Evolutionary conservation across 352 stramenopile species (phyloP), one percentile per base, ranked within the genome.

Genomic region (Ophiocytium majus): DNA sequence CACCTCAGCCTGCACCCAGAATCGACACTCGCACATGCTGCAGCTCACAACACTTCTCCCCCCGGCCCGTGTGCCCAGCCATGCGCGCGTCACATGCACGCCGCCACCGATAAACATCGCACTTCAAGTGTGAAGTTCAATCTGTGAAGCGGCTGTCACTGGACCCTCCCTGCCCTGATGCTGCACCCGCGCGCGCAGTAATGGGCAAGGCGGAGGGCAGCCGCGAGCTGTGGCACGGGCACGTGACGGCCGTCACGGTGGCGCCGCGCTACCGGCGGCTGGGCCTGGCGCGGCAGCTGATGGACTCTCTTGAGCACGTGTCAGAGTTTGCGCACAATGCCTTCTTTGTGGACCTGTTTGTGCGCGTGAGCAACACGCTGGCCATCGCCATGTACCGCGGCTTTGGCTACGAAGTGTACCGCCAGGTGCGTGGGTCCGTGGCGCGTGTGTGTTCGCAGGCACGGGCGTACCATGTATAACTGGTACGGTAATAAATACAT

Each of bases 281-380:
- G 19, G 88, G 88, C 10, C 50, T 91, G 9, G 90, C 90, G 0
- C 87, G 86, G 83, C 74, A 84, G 37, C 85, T 92, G 35, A 92
- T 92, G 90, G 87, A 91, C 32, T 81, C 81, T 66, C 84, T 92
- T 9, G 90, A 92, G 36, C 33, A 90, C n/a, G 82, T 91, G 5
- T 95, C 92, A 49, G 88, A 93, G 43, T 78, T 94, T 43, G 90
- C 92, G 0, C 94, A 95, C 88, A 94, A 98, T 89, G 95, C 91
- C 23, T 98, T 98, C 91, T 99, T 99, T 91, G 97, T 99, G 76
- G 97, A 99, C 88, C 90, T 99, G n/a, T 99, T 99, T 88, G 97
- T 99, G 28, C 92, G 97, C 34, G 93, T 95, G 28, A 98, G 95
- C 57, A 99, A 99, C 92, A 91, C 89, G 49, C 87, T 96, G 23